phyloP scores from a whole-genome alignment of 192 early-diverging fungal species.

The Geosiphon pyriformis region DNA sequence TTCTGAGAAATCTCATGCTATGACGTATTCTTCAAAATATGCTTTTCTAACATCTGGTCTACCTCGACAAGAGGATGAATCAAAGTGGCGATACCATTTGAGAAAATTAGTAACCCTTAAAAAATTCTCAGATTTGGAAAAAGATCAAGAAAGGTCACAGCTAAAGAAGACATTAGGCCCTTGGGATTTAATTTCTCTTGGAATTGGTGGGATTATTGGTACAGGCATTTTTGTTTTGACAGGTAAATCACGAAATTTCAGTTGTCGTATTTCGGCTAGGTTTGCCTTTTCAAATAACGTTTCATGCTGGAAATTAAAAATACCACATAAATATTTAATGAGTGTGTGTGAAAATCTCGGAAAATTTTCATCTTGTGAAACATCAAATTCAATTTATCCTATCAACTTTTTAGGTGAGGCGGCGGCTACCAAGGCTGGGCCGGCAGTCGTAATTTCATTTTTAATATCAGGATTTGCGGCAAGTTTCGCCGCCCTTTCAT shows the following conservation, averaged over 20 bases:
- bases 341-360: too few species aligned
- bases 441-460: constrained; percentile 77
- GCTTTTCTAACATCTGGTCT: constrained; percentile 19
- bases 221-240: constrained; percentile 79
- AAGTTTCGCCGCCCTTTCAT: constrained; percentile 73
- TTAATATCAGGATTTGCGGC: constrained; percentile 70
- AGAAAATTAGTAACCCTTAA: constrained; percentile 21
- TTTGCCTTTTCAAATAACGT: too few species aligned
- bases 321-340: too few species aligned
- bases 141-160: constrained; percentile 36
- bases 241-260: constrained; percentile 38
- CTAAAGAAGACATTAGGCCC: constrained; percentile 50
- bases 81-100: constrained; percentile 7
- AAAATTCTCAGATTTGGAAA: constrained; percentile 29
- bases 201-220: constrained; percentile 75
- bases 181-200: constrained; percentile 59
- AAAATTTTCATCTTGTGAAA: neutral
- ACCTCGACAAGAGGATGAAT: neutral
- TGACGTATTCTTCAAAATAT: too few species aligned
- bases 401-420: constrained; percentile 46
- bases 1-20: too few species aligned
- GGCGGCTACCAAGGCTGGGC: constrained; percentile 73
- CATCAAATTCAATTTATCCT: neutral
- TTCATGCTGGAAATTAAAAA: too few species aligned
- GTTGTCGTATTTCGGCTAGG: too few species aligned